A percentile compares a stretch with the other conserved stretches of the same genome.
phyloP scores from a whole-genome alignment of 2,329 filamentous ascomycete genomes.

The Parascedosporium putredinis region DNA sequence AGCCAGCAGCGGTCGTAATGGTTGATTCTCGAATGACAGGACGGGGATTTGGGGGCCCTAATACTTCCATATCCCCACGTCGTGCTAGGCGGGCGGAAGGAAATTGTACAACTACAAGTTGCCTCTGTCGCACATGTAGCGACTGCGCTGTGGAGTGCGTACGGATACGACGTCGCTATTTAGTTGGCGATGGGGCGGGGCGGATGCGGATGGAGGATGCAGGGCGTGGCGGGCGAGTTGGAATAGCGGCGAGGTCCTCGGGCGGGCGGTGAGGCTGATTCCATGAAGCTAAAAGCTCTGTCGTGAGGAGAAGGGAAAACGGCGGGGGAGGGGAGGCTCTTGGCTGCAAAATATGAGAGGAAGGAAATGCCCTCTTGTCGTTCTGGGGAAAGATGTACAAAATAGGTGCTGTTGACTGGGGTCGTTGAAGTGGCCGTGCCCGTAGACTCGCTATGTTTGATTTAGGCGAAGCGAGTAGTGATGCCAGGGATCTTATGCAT shows the following conservation, averaged over 20 bases:
- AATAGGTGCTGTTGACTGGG: neutral
- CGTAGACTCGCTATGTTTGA: neutral
- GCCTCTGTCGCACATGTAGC: neutral
- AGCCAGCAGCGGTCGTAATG: neutral
- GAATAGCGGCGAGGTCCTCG: too few relatives aligned
- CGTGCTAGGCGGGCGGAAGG: neutral
- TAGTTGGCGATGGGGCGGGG: neutral
- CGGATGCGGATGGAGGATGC: neutral
- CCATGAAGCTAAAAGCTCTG: neutral
- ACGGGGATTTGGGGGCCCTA: too few relatives aligned
- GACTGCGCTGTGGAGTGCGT: neutral
- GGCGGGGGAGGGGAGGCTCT: neutral
- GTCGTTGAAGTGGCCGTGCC: neutral
- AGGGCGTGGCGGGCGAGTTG: neutral
- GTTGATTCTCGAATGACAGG: too few relatives aligned
- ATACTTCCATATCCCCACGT: neutral
- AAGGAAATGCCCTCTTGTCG: neutral
- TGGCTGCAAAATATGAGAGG: neutral
- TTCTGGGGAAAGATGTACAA: neutral
- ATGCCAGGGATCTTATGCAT: neutral
- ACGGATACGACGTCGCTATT: neutral
- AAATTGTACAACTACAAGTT: neutral
- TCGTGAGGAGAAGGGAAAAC: neutral
- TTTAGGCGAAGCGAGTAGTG: neutral
- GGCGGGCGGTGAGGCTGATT: slow-evolving; percentile 1